A percentile compares a stretch with the other conserved stretches of the same genome.
Evolutionary conservation across 1,139 yeast genomes (phyloP).

Genomic region (Hyphopichia fennica): DNA sequence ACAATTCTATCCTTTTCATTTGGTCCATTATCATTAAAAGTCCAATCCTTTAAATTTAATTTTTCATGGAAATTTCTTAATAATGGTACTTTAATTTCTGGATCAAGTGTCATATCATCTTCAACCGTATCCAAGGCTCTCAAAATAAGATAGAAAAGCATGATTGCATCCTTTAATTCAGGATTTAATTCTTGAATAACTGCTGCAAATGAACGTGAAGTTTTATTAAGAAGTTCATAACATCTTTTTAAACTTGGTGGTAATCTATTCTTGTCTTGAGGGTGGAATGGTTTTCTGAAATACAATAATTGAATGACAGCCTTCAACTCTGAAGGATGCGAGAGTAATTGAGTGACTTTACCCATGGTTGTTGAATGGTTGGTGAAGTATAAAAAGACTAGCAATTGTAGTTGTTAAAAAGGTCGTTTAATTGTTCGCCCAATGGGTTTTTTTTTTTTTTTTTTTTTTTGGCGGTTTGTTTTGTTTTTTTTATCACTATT

Average conservation of each 20-base stretch:
- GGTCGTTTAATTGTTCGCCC: too few species aligned
- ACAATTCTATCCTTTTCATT: constrained; percentile 81
- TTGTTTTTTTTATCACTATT: neutral
- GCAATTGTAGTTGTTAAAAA: neutral
- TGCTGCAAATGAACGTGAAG: constrained; percentile 91
- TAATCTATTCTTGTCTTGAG: constrained; percentile 44
- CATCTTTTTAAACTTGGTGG: constrained; percentile 59
- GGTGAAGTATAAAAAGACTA: neutral
- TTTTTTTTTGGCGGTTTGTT: neutral
- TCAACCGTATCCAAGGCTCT: constrained; percentile 96
- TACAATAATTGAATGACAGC: constrained; percentile 63
- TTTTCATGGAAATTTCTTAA: constrained; percentile 68
- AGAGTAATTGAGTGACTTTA: constrained; percentile 58
- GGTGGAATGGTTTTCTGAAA: constrained; percentile 57
- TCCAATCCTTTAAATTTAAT: constrained; percentile 70
- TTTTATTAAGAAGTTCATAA: constrained; percentile 61
- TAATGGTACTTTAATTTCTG: constrained; percentile 69
- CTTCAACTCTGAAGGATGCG: constrained; percentile 72
- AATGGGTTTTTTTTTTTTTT: neutral
- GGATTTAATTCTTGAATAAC: constrained; percentile 92
- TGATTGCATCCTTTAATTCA: constrained; percentile 76
- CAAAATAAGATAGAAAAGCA: constrained; percentile 80
- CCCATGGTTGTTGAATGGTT: constrained; percentile 55
- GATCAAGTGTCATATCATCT: constrained; percentile 89
- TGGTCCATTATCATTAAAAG: constrained; percentile 71